Evolutionary conservation across 306 rosid genomes (phyloP).

Genomic region (Gleditsia sinensis): DNA sequence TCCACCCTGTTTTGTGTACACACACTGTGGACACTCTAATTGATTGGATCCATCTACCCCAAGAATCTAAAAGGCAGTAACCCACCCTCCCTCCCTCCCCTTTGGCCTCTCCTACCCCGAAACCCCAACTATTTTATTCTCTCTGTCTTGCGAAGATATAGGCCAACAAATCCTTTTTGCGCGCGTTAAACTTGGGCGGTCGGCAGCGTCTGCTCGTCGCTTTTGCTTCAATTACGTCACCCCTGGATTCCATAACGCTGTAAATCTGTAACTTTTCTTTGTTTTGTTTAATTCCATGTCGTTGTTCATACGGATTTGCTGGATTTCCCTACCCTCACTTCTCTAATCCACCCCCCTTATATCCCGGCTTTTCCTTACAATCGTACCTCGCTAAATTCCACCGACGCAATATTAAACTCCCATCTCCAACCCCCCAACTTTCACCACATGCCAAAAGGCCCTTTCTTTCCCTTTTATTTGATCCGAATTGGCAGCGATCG

Average conservation of each 20-base stretch:
- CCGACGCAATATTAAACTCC: not conserved
- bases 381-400: not conserved
- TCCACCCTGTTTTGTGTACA: constrained; percentile 18
- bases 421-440: not conserved
- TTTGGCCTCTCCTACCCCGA: not conserved
- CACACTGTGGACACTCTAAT: not conserved
- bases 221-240: constrained; percentile 29
- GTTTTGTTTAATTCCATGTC: constrained; percentile 13
- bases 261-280: not conserved
- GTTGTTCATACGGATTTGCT: constrained; percentile 22
- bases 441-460: not conserved
- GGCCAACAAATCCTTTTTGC: too few relatives aligned
- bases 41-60: constrained; percentile 12
- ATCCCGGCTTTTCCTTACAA: constrained; percentile 15
- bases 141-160: too few relatives aligned
- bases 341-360: not conserved
- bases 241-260: not conserved
- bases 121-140: not conserved
- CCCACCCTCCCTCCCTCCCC: not conserved
- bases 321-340: not conserved
- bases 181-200: too few relatives aligned
- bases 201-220: constrained; percentile 4
- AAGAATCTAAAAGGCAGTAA: not conserved
- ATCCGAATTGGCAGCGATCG: not conserved
- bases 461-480: not conserved